phyloP scores from a whole-genome alignment of 208 protist genomes.

The Trypanosoma mega region DNA sequence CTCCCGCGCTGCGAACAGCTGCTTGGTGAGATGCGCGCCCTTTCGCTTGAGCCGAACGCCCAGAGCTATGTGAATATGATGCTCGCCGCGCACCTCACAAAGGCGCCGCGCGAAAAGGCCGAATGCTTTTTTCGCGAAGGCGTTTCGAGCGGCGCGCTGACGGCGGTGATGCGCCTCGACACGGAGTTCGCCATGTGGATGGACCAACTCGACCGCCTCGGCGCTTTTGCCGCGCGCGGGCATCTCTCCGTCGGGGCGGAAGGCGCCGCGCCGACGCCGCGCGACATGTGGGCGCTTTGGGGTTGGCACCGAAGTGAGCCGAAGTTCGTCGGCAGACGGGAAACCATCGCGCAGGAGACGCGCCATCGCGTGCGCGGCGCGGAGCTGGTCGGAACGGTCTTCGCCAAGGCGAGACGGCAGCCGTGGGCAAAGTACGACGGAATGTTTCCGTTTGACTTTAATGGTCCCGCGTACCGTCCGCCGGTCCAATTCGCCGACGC shows the following conservation, averaged over 20 bases:
- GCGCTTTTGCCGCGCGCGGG: conserved; percentile 80
- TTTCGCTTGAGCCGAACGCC: conserved; percentile 80
- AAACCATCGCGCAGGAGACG: conserved; percentile 67
- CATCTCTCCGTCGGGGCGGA: conserved; percentile 84
- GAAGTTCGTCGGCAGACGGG: conserved; percentile 77
- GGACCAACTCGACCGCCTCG: conserved; percentile 86
- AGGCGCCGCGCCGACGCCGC: conserved; percentile 77
- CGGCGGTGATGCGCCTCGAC: conserved; percentile 80
- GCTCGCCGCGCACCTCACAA: conserved; percentile 64
- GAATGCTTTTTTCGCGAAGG: conserved; percentile 78
- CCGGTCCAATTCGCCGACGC: conserved; percentile 60
- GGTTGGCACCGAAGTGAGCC: conserved; percentile 84
- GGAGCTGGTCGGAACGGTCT: conserved; percentile 80
- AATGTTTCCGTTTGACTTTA: conserved; percentile 77
- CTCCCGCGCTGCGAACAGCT: conserved; percentile 62
- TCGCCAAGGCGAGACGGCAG: conserved; percentile 66
- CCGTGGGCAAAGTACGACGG: conserved; percentile 87
- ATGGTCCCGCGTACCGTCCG: conserved; percentile 47
- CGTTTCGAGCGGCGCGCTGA: conserved; percentile 53
- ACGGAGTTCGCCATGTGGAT: conserved; percentile 92
- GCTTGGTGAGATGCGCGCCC: conserved; percentile 64
- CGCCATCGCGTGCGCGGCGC: conserved; percentile 56
- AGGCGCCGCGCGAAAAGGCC: conserved; percentile 50
- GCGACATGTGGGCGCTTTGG: conserved; percentile 88
- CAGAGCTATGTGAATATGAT: conserved; percentile 93